phyloP scores from a whole-genome alignment of 192 early-diverging fungal species.

The Coemansia sp. region DNA sequence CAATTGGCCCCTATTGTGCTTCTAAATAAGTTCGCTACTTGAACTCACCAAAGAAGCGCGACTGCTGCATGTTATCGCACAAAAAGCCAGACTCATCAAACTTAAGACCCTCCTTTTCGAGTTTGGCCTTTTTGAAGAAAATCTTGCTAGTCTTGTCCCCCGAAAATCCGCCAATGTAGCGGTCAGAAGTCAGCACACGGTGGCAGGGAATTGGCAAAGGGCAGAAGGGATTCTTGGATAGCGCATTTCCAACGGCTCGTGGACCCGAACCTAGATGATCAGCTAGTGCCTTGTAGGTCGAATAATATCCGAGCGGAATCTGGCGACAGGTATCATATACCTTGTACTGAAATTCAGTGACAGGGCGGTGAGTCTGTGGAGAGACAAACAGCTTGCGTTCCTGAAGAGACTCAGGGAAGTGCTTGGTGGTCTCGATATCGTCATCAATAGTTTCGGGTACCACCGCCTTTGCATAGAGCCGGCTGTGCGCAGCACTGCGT shows the following conservation, averaged over 20 bases:
- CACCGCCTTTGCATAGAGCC: conserved; percentile 30
- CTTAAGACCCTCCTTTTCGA: conserved; percentile 61
- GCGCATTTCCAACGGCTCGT: conserved; percentile 67
- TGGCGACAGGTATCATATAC: conserved; percentile 70
- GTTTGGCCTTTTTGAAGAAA: conserved; percentile 64
- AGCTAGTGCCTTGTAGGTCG: conserved; percentile 67
- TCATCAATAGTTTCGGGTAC: conserved; percentile 47
- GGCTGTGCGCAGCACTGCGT: conserved; percentile 28
- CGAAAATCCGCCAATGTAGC: conserved; percentile 67
- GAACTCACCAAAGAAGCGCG: conserved; percentile 58
- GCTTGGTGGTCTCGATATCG: conserved; percentile 44
- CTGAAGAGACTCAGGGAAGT: conserved; percentile 50
- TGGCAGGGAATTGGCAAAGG: conserved; percentile 73
- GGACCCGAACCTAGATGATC: conserved; percentile 61
- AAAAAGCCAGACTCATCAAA: conserved; percentile 63
- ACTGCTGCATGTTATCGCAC: conserved; percentile 29
- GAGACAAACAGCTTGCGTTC: conserved; percentile 57
- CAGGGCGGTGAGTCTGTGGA: conserved; percentile 55
- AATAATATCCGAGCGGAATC: conserved; percentile 62
- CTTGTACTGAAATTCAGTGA: conserved; percentile 71
- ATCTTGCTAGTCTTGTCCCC: conserved; percentile 65
- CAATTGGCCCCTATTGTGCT: background rate
- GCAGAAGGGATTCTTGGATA: conserved; percentile 67
- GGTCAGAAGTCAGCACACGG: conserved; percentile 62
- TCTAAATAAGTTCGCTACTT: conserved; percentile 7